Conservation (phyloP, 495 filamentous ascomycete genomes). For the Clohesyomyces aquaticus region DNA sequence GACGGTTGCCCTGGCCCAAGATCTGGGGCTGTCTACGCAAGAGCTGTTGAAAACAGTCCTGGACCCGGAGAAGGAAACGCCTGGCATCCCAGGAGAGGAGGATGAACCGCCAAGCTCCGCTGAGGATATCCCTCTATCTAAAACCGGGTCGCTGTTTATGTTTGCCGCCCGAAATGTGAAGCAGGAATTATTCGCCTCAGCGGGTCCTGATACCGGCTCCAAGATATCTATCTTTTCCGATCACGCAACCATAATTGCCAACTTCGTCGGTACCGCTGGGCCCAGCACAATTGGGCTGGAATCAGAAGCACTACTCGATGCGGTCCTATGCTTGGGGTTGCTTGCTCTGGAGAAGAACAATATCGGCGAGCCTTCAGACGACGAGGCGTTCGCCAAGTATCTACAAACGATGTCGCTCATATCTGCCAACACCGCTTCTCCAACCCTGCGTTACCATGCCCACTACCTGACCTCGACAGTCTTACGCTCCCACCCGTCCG, state of each 20-base stretch:
- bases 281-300: slow-evolving; percentile 45
- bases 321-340: slow-evolving; percentile 52
- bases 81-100: slow-evolving; percentile 48
- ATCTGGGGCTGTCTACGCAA: slow-evolving; percentile 56
- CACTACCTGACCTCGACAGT: slow-evolving; percentile 72
- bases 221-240: slow-evolving; percentile 46
- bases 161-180: slow-evolving; percentile 47
- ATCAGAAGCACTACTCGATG: slow-evolving; percentile 51
- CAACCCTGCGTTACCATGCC: slow-evolving; percentile 71
- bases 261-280: slow-evolving; percentile 43
- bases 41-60: slow-evolving; percentile 56
- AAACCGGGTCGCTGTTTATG: slow-evolving; percentile 55
- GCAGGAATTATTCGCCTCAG: slow-evolving; percentile 41
- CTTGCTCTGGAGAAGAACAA: slow-evolving; percentile 44
- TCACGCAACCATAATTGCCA: slow-evolving; percentile 46
- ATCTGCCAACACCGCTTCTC: slow-evolving; percentile 68
- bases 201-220: slow-evolving; percentile 7
- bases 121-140: slow-evolving; percentile 73
- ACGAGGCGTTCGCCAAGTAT: slow-evolving; percentile 49
- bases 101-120: slow-evolving; percentile 50
- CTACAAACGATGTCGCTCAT: slow-evolving; percentile 64
- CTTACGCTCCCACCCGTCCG: slow-evolving; percentile 75
- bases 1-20: slow-evolving; percentile 71
- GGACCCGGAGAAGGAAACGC: slow-evolving; percentile 49
- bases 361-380: slow-evolving; percentile 46